Conservation (phyloP, 805 yeast species). For the Pichia manshurica region DNA sequence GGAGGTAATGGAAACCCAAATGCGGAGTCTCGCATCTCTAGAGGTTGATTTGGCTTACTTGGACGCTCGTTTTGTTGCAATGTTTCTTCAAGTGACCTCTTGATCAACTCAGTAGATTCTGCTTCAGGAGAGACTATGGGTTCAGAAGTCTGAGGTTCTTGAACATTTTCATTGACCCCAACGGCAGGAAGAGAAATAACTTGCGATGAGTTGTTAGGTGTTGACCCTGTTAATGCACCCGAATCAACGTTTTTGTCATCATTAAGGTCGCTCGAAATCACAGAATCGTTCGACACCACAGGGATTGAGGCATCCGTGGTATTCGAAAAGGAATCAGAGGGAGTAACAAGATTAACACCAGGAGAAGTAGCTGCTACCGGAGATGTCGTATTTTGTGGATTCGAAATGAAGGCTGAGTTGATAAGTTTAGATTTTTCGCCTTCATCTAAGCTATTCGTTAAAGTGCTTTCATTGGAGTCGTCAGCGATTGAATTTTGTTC, state of each 20-base stretch:
- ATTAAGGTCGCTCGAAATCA: too few species aligned
- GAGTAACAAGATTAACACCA: too few species aligned
- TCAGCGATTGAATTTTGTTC: not conserved
- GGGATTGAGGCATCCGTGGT: too few species aligned
- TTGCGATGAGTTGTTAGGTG: too few species aligned
- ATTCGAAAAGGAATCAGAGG: too few species aligned
- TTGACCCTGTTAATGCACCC: too few species aligned
- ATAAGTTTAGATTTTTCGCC: not conserved
- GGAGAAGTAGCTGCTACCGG: too few species aligned
- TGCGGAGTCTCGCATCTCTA: conserved; percentile 68
- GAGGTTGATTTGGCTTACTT: conserved; percentile 48
- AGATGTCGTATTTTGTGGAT: too few species aligned
- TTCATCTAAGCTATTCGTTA: not conserved
- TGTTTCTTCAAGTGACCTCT: conserved; percentile 19
- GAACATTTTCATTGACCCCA: not conserved
- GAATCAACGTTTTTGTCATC: too few species aligned
- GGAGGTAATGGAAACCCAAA: conserved; percentile 87
- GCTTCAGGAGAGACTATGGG: not conserved
- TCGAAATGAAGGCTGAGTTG: too few species aligned
- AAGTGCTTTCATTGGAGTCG: not conserved
- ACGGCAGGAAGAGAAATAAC: not conserved
- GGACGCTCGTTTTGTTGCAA: conserved; percentile 27
- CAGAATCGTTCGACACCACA: too few species aligned
- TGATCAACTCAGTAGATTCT: conserved; percentile 10
- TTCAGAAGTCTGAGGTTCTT: not conserved